Base-by-base conservation (phyloP, 2,329 filamentous ascomycete species). In the Colletotrichum sp. region DNA sequence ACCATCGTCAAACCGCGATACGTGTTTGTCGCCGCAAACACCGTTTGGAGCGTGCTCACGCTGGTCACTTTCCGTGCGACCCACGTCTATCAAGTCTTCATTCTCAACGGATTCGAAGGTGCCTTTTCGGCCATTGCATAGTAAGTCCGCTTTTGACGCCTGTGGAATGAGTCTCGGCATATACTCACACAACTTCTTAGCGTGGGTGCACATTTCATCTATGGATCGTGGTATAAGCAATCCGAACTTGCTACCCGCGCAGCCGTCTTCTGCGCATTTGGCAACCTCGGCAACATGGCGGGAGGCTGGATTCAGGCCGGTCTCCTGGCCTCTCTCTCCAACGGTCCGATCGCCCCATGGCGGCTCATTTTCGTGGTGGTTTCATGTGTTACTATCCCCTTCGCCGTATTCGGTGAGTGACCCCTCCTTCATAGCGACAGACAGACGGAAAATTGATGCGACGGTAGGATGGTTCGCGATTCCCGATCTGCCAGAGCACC, bases 221-320 rank as follows among this genome's bases (percentile, higher is more conserved):
- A 86, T 60, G 86, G 84, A 1, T 85, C 84, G 5, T 87, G 86
- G 86, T 88, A 87, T 70, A 85, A 84, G 67, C 83, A 83, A 64
- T 84, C 84, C 0, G 86, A 87, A 71, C 81, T 87, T 6, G 86
- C 84, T 1, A 86, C 81, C 5, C 79, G 84, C 28, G 84, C 84
- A n/a, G 84, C 84, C 6, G 78, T 86, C 27, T 87, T 88, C 62
- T 87, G 85, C 69, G 82, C 82, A 1, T 86, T 86, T 60, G 85
- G 86, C 0, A 85, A 87, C 64, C 62, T 87, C 6, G 86, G 86
- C 0, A 86, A 83, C 30, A 87, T 87, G 85, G 83, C 86, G 1
- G 86, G 86, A 5, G 85, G 85, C 2, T 87, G 85, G 85, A 87
- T 88, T 28, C 86, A 87, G 74, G 85, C 85, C 1, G 85, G 83